A percentile compares a stretch with the other conserved stretches of the same genome.
These are phyloP conservation scores for Mollisia scopiformis DNA, from an alignment of 2,329 filamentous ascomycete genomes.

Conservation along the genomic window DNA sequence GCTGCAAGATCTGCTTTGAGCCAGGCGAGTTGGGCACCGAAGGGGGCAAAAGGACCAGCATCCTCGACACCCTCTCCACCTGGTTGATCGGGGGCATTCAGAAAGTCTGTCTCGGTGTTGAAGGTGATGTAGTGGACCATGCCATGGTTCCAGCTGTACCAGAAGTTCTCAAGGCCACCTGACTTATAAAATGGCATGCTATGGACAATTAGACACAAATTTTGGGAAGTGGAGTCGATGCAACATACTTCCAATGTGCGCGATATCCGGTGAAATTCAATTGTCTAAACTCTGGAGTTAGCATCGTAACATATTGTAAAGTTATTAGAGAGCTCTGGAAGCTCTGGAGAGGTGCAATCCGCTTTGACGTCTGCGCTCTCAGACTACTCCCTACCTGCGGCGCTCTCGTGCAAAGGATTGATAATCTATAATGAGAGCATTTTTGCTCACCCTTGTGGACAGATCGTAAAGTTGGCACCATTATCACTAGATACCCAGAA, in stretches of 20 bases:
- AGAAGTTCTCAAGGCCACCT: background rate
- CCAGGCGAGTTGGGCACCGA: constrained; percentile 47
- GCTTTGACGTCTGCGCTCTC: too few species aligned
- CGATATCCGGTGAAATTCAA: constrained; percentile 59
- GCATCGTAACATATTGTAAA: too few species aligned
- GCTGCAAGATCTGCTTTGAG: constrained; percentile 28
- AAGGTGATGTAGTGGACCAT: background rate
- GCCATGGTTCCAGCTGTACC: constrained; percentile 32
- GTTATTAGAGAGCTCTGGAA: too few species aligned
- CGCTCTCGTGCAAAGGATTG: too few species aligned
- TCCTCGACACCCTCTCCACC: constrained; percentile 41
- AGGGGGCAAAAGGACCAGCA: constrained; percentile 48
- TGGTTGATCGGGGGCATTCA: constrained; percentile 35
- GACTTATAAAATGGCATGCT: constrained; percentile 48
- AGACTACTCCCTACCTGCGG: too few species aligned
- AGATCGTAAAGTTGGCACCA: constrained; percentile 41
- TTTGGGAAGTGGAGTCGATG: constrained; percentile 41
- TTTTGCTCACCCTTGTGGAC: constrained; percentile 53
- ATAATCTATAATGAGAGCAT: too few species aligned
- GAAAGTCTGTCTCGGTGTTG: background rate
- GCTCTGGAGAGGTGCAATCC: too few species aligned
- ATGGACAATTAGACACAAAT: constrained; percentile 57
- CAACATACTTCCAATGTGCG: background rate
- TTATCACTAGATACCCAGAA: constrained; percentile 29
- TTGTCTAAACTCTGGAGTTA: too few species aligned